These are phyloP conservation scores for Wallacemonas rigidus DNA, from an alignment of 208 protist genomes.

Conservation along the genomic window DNA sequence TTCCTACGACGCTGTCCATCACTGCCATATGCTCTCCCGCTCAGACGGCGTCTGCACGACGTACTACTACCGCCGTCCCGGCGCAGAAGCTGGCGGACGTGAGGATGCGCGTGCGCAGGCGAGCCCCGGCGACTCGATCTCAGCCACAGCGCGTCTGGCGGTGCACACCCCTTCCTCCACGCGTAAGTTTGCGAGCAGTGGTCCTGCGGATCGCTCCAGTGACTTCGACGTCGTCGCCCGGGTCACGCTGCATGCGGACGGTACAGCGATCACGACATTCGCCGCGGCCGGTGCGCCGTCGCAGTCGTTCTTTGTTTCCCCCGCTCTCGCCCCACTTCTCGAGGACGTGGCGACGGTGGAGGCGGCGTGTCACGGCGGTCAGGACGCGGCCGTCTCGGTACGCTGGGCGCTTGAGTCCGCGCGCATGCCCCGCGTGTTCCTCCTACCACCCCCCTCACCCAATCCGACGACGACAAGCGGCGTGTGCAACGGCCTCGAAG, in stretches of 20 bases:
- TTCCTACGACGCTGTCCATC: slow-evolving; percentile 55
- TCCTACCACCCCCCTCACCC: slow-evolving; percentile 26
- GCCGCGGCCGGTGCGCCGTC: not conserved
- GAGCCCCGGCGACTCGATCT: not conserved
- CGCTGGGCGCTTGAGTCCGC: slow-evolving; percentile 73
- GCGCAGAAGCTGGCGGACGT: not conserved
- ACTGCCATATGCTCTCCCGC: slow-evolving; percentile 57
- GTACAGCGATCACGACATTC: slow-evolving; percentile 64
- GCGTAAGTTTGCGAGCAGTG: slow-evolving; percentile 9
- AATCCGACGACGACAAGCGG: no score
- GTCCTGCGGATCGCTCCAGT: not conserved
- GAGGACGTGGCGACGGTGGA: slow-evolving; percentile 26
- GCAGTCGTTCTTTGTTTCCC: slow-evolving; percentile 16
- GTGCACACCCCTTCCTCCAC: slow-evolving; percentile 12
- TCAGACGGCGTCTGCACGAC: slow-evolving; percentile 65
- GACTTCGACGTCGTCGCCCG: slow-evolving; percentile 31
- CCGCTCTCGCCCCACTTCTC: slow-evolving; percentile 34
- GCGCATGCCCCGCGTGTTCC: slow-evolving; percentile 70
- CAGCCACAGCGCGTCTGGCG: not conserved
- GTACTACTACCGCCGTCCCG: slow-evolving; percentile 38
- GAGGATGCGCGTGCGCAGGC: not conserved
- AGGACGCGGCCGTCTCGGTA: slow-evolving; percentile 14
- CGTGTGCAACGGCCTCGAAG: not conserved
- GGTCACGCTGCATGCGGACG: slow-evolving; percentile 59
- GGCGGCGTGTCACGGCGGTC: slow-evolving; percentile 22